These are phyloP conservation scores for Carallia brachiata DNA, from an alignment of 345 rosid genomes.

Conservation along the genomic window DNA sequence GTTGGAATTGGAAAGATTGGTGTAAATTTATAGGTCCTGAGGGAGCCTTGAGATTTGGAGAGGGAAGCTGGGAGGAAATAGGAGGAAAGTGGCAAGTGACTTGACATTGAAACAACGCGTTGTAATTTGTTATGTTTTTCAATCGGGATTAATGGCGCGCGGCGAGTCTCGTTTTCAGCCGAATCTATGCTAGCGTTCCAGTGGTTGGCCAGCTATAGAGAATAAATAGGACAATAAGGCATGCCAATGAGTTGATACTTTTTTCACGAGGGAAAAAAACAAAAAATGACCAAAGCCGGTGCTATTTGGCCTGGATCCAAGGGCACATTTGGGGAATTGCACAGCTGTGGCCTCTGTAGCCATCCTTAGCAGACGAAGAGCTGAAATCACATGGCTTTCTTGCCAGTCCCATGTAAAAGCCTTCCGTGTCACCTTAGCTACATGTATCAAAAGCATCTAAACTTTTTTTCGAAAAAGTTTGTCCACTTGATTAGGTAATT, in stretches of 20 bases:
- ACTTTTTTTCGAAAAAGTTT: too few species aligned
- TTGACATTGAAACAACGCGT: slow-evolving; percentile 8
- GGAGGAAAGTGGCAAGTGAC: background rate
- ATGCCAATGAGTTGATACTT: background rate
- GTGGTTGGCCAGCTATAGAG: slow-evolving; percentile 16
- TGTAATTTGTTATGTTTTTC: background rate
- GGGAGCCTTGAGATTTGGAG: background rate
- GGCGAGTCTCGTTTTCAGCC: background rate
- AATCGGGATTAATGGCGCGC: background rate
- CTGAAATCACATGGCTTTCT: too few species aligned
- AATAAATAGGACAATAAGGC: background rate
- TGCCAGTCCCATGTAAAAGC: too few species aligned
- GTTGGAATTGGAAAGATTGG: background rate
- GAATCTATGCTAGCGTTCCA: background rate
- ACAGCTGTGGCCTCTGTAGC: too few species aligned
- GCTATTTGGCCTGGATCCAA: background rate
- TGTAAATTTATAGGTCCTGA: background rate
- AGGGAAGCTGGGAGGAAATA: background rate
- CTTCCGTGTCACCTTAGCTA: too few species aligned
- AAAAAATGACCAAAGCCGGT: background rate
- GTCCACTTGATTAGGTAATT: too few species aligned
- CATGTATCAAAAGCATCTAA: too few species aligned
- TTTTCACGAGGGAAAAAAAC: background rate
- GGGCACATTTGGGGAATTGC: background rate
- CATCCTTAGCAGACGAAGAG: too few species aligned